A percentile compares a stretch with the other conserved stretches of the same genome.
Evolutionary conservation across 129 eudicot genomes (phyloP).

Genomic region (Arctium lappa): DNA sequence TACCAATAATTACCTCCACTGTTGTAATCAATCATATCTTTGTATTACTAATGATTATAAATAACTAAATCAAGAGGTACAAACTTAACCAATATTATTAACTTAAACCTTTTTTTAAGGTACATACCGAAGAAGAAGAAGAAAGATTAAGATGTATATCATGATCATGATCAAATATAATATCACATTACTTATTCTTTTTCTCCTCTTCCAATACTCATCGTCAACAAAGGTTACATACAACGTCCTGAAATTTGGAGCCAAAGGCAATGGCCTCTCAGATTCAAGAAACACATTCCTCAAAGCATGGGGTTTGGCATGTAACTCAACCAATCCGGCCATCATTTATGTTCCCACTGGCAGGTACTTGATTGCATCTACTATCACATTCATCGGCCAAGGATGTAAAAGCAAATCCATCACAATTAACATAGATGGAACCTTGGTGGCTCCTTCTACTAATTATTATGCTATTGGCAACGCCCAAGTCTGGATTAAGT

Average conservation of each 20-base stretch:
- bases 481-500: conserved; percentile 43
- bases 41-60: not conserved
- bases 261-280: conserved; percentile 12
- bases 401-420: conserved; percentile 22
- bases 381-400: conserved; percentile 24
- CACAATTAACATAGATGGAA: conserved; percentile 23
- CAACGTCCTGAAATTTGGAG: conserved; percentile 23
- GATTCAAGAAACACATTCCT: conserved; percentile 27
- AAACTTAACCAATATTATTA: not conserved
- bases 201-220: not conserved
- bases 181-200: not conserved
- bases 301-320: conserved; percentile 22
- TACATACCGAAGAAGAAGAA: too few species aligned
- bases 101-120: not conserved
- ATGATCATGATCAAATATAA: not conserved
- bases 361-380: conserved; percentile 21
- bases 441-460: conserved; percentile 26
- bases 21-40: not conserved
- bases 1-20: not conserved
- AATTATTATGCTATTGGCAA: conserved; percentile 27
- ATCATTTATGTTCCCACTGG: conserved; percentile 16
- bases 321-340: conserved; percentile 14
- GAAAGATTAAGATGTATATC: not conserved
- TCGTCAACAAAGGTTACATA: conserved; percentile 26
- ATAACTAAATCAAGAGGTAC: not conserved